These are phyloP conservation scores for Fennellomyces sp. DNA, from an alignment of 371 early-diverging fungal species.

Conservation along the genomic window DNA sequence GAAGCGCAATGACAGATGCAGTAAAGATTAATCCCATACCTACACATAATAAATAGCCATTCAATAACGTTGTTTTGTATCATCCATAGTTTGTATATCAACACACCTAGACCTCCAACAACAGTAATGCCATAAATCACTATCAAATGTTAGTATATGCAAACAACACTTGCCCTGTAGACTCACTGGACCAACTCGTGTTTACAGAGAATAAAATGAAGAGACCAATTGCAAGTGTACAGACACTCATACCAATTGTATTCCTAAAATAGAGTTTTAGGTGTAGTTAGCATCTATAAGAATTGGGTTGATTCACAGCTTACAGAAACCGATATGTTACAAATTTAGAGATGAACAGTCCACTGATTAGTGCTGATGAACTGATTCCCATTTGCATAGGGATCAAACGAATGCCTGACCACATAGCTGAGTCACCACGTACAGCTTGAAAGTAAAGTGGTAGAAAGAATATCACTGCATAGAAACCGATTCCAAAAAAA, in stretches of 20 bases:
- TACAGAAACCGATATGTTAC: slow-evolving; percentile 54
- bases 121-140: slow-evolving; percentile 44
- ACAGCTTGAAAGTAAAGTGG: slow-evolving; percentile 86
- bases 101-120: slow-evolving; percentile 36
- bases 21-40: slow-evolving; percentile 38
- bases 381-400: slow-evolving; percentile 54
- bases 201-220: slow-evolving; percentile 25
- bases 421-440: slow-evolving; percentile 49
- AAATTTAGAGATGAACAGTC: slow-evolving; percentile 48
- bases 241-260: slow-evolving; percentile 37
- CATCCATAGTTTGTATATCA: too few species aligned
- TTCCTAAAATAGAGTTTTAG: slow-evolving; percentile 19
- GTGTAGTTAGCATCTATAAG: not conserved
- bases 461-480: slow-evolving; percentile 55
- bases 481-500: slow-evolving; percentile 62
- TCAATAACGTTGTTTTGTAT: too few species aligned
- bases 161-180: too few species aligned
- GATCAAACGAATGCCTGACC: slow-evolving; percentile 51
- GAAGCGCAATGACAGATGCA: slow-evolving; percentile 47
- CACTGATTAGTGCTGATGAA: slow-evolving; percentile 35
- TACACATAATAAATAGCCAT: too few species aligned
- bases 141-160: too few species aligned
- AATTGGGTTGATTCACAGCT: too few species aligned
- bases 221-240: slow-evolving; percentile 37
- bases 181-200: slow-evolving; percentile 31